A percentile compares a stretch with the other conserved stretches of the same genome.
These are phyloP conservation scores for Sistotremastrum niveocremeum DNA, from an alignment of 768 basidiomycete species.

Conservation along the genomic window DNA sequence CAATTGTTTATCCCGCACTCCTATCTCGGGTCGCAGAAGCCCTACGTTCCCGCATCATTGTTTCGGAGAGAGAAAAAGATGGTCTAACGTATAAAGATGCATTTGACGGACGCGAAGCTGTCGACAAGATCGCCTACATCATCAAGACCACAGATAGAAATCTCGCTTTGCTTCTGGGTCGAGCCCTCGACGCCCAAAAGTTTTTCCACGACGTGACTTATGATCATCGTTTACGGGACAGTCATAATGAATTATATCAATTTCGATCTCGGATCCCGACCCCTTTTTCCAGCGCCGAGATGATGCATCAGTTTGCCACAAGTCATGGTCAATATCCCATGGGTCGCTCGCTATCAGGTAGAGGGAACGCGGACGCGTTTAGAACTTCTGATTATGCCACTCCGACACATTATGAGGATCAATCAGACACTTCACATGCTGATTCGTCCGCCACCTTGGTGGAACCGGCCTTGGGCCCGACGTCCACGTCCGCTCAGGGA, in stretches of 20 bases:
- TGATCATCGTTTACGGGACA: constrained; percentile 89
- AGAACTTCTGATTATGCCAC: no score
- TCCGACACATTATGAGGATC: no score
- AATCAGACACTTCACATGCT: no score
- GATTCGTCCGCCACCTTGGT: background rate
- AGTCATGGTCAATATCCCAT: no score
- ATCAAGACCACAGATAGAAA: constrained; percentile 98
- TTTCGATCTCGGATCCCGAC: constrained; percentile 75
- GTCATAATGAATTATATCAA: constrained; percentile 79
- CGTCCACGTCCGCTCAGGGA: background rate
- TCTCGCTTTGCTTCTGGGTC: constrained; percentile 85
- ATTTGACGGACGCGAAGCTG: constrained; percentile 94
- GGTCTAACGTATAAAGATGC: constrained; percentile 92
- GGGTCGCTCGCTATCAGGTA: no score
- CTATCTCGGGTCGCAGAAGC: constrained; percentile 90
- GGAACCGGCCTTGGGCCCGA: background rate
- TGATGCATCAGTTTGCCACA: constrained; percentile 17
- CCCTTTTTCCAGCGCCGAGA: constrained; percentile 73
- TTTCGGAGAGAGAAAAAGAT: constrained; percentile 80
- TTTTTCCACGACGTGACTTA: constrained; percentile 99
- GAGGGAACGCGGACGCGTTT: no score
- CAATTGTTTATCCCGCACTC: constrained; percentile 88
- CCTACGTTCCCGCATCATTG: constrained; percentile 68
- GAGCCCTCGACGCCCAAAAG: constrained; percentile 94
- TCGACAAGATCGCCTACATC: constrained; percentile 93